Base-by-base conservation (phyloP, 352 stramenopile species). In the Globisporangium nodosum region DNA sequence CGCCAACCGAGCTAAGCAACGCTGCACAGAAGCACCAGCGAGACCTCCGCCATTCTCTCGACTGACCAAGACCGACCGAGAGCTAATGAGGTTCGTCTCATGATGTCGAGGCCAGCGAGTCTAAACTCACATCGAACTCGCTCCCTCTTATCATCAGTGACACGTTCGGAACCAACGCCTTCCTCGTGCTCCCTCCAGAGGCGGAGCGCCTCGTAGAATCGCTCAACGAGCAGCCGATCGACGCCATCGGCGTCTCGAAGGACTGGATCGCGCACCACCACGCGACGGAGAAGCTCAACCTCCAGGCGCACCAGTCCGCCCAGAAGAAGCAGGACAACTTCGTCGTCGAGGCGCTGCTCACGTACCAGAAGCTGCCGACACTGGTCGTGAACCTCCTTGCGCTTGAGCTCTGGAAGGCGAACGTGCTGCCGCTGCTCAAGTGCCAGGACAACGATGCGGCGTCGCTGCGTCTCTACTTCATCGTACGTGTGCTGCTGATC, bases 301-400 rank as follows among this genome's bases (percentile, higher is more conserved):
- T 97, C 11, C 92, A 98, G 63, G 87, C 90, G 31, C 89, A 97
- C 57, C 91, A 97, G 61, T 97, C 87, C 13, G 90, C 90, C 0
- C 89, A 95, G 70, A 73, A 66, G 50, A 91, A 92, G 45, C 74
- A 90, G 47, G 94, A 98, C 67, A 96, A 97, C 68, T 98, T 97
- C 65, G 88, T 98, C 39, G 69, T 98, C 51, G 94, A 98, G 63
- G 78, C 69, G 35, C 56, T 98, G 48, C 64, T 97, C 53, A 98
- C 94, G 37, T 97, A 96, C 63, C 71, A 92, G 54, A 98, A 97
- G 65, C 74, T 98, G 31, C 73, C 75, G 12, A 76, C 79, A 2
- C n/a, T 98, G 31, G 66, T 98, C 37, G 68, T 81, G 49, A 96
- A 98, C 54, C 63, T 98, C 43, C 53, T 98, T 45, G 76, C 83